Evolutionary conservation across 108 stramenopile species (phyloP).

Genomic region (Cylindrotheca fusiformis): DNA sequence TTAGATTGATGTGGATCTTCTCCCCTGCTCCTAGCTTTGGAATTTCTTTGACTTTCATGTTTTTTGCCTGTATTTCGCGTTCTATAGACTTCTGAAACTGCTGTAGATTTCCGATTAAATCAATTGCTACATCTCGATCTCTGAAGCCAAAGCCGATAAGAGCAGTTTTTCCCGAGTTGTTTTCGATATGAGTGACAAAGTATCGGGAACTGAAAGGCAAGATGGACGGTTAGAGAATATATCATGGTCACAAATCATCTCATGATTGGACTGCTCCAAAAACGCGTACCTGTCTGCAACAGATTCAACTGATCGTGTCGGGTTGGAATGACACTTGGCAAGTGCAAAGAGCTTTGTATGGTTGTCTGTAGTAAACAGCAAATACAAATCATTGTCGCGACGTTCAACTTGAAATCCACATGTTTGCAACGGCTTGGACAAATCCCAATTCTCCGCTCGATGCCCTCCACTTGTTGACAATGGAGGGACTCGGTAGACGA

Average conservation of each 20-base stretch:
- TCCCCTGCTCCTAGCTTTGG: slow-evolving; percentile 66
- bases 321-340: slow-evolving; percentile 8
- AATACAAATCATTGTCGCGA: slow-evolving; percentile 31
- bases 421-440: slow-evolving; percentile 63
- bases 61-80: slow-evolving; percentile 44
- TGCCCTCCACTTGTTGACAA: slow-evolving; percentile 64
- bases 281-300: slow-evolving; percentile 25
- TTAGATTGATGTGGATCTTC: slow-evolving; percentile 62
- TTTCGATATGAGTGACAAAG: slow-evolving; percentile 61
- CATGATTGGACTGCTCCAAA: no score
- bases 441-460: slow-evolving; percentile 80
- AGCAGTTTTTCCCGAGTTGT: slow-evolving; percentile 36
- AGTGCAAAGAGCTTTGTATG: slow-evolving; percentile 34
- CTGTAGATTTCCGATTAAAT: slow-evolving; percentile 68
- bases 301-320: slow-evolving; percentile 21
- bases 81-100: slow-evolving; percentile 56
- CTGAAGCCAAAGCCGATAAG: slow-evolving; percentile 78
- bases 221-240: no score
- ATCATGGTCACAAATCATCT: no score
- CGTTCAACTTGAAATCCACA: slow-evolving; percentile 55
- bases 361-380: slow-evolving; percentile 36
- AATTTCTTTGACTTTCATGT: slow-evolving; percentile 43
- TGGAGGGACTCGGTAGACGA: slow-evolving; percentile 78
- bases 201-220: slow-evolving; percentile 66
- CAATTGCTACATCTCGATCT: slow-evolving; percentile 71